phyloP scores from a whole-genome alignment of 2,329 filamentous ascomycete genomes.

The Fusarium mundagurra region DNA sequence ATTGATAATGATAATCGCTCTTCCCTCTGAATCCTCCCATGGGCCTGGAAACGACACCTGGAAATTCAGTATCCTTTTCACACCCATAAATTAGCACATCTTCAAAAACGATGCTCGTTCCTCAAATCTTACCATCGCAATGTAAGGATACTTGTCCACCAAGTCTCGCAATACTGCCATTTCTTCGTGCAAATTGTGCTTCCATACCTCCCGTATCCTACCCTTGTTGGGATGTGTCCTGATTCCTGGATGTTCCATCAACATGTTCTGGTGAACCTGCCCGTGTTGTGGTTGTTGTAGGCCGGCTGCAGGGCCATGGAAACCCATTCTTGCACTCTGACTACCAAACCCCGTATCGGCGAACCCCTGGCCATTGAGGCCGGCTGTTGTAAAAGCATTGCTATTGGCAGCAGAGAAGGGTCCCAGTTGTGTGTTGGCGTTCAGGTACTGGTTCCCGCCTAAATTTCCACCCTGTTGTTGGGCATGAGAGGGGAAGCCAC shows the following conservation, averaged over 20 bases:
- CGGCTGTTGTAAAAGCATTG: constrained; percentile 66
- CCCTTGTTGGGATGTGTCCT: constrained; percentile 72
- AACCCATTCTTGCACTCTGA: constrained; percentile 88
- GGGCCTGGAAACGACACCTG: constrained; percentile 94
- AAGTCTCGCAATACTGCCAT: constrained; percentile 85
- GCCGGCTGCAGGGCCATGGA: constrained; percentile 68
- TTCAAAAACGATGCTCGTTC: background rate
- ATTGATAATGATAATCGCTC: constrained; percentile 99
- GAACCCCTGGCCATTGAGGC: constrained; percentile 66
- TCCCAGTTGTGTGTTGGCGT: constrained; percentile 73
- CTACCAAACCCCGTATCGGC: constrained; percentile 80
- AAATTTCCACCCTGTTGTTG: constrained; percentile 64
- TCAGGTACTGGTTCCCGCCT: constrained; percentile 76
- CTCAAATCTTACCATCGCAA: constrained; percentile 83
- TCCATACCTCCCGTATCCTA: constrained; percentile 96
- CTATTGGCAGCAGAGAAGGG: constrained; percentile 69
- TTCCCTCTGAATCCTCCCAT: constrained; percentile 96
- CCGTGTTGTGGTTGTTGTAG: constrained; percentile 68
- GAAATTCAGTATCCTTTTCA: constrained; percentile 91
- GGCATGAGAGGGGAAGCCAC: constrained; percentile 62
- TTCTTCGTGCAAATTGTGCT: constrained; percentile 88
- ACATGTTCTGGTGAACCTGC: constrained; percentile 53
- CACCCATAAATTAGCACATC: constrained; percentile 22
- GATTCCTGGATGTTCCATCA: constrained; percentile 56
- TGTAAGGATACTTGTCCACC: constrained; percentile 91